Evolutionary conservation across 2,329 filamentous ascomycete genomes (phyloP).

Genomic region (Emericellopsis atlantica): DNA sequence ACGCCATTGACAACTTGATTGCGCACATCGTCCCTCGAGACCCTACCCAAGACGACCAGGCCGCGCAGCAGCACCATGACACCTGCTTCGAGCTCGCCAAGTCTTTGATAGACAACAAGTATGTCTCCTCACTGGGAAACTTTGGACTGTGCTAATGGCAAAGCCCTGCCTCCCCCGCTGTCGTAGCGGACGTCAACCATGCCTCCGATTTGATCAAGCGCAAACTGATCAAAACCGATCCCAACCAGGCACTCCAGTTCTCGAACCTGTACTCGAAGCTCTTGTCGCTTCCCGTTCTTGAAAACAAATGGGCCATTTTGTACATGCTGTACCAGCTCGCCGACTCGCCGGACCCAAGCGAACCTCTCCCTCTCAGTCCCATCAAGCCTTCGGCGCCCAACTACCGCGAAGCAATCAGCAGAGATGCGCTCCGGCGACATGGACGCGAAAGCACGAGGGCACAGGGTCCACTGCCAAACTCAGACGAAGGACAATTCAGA

Average conservation of each 20-base stretch:
- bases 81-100: constrained; percentile 40
- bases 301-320: constrained; percentile 94
- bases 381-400: constrained; percentile 24
- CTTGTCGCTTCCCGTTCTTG: constrained; percentile 79
- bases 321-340: constrained; percentile 80
- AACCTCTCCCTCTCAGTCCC: constrained; percentile 33
- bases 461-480: constrained; percentile 20
- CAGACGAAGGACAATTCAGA: constrained; percentile 34
- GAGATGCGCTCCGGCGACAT: constrained; percentile 21
- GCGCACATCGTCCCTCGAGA: constrained; percentile 58
- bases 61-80: constrained; percentile 56
- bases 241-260: constrained; percentile 69
- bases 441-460: constrained; percentile 22
- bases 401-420: constrained; percentile 22
- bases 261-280: constrained; percentile 84
- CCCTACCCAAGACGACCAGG: constrained; percentile 53
- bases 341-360: constrained; percentile 47
- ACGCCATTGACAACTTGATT: constrained; percentile 69
- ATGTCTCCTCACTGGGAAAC: constrained; percentile 4
- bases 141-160: constrained; percentile 2
- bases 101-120: constrained; percentile 37
- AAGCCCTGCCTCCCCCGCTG: constrained; percentile 36
- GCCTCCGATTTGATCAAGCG: constrained; percentile 87
- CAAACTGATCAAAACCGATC: constrained; percentile 68
- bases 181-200: constrained; percentile 71